Conservation (phyloP, 1,139 yeast genomes). For the Maudiozyma humilis region DNA sequence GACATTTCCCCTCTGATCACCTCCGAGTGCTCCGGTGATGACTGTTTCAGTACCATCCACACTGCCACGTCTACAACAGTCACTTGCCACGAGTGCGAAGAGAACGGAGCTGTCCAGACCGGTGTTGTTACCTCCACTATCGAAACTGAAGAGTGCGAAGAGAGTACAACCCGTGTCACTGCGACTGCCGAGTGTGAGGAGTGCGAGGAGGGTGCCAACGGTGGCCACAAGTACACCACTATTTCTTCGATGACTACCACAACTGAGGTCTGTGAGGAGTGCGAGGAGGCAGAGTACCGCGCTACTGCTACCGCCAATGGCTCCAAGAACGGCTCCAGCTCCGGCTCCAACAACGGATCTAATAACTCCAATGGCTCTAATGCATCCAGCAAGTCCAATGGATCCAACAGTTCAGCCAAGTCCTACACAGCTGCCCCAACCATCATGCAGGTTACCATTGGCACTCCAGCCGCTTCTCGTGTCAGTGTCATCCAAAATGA, state of each 20-base stretch:
- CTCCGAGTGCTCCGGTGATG: not conserved
- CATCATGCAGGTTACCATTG: not conserved
- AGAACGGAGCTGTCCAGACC: not conserved
- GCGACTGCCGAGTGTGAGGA: slow-evolving; percentile 1
- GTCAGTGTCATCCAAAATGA: not conserved
- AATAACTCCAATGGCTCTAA: not conserved
- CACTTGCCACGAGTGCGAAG: slow-evolving; percentile 5
- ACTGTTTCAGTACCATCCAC: slow-evolving; percentile 3
- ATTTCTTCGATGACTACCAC: slow-evolving; percentile 2
- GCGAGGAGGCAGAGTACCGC: slow-evolving; percentile 8
- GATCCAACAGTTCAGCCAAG: not conserved
- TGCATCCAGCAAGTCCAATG: not conserved
- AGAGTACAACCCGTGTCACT: not conserved
- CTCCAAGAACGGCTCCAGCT: not conserved
- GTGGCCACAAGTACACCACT: not conserved
- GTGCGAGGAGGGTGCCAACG: slow-evolving; percentile 9
- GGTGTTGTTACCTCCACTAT: not conserved
- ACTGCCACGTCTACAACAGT: slow-evolving; percentile 3
- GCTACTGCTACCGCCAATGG: slow-evolving; percentile 4
- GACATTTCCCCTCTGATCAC: not conserved
- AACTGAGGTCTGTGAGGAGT: slow-evolving; percentile 3
- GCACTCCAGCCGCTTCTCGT: not conserved
- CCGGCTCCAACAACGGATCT: slow-evolving; percentile 4
- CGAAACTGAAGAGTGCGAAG: not conserved
- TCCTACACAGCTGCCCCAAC: not conserved